Percentiles rank a stretch among this genome's conserved stretches.
These are phyloP conservation scores for Ustilago trichophora DNA, from an alignment of 1,284 basidiomycete genomes.

Conservation along the genomic window DNA sequence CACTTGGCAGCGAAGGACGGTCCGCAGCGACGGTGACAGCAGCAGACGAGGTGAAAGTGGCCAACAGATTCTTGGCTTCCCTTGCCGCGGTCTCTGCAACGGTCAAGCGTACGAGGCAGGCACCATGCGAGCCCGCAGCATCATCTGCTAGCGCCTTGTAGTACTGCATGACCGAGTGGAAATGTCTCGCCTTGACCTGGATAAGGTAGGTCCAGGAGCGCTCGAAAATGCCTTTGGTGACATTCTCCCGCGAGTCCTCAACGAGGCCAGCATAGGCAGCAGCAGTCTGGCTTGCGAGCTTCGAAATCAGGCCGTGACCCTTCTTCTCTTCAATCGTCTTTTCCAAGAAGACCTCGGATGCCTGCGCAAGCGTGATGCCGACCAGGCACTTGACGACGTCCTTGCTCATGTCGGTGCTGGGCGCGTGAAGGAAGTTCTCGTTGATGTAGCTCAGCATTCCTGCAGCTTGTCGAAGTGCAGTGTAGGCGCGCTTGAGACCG, in stretches of 20 bases:
- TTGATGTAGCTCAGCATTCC: constrained; percentile 99
- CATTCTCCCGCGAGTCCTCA: constrained; percentile 94
- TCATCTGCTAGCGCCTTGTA: constrained; percentile 83
- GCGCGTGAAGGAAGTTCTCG: constrained; percentile 98
- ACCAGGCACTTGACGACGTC: constrained; percentile 94
- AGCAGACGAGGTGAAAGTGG: constrained; percentile 79
- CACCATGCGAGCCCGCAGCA: constrained; percentile 82
- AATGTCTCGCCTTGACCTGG: constrained; percentile 90
- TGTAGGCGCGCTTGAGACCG: constrained; percentile 92
- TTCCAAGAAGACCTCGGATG: constrained; percentile 95
- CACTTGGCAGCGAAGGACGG: constrained; percentile 81
- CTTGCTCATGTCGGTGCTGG: constrained; percentile 92
- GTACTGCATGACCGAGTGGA: constrained; percentile 85
- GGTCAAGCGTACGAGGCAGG: constrained; percentile 81
- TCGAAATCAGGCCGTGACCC: constrained; percentile 76
- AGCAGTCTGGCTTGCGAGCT: constrained; percentile 85
- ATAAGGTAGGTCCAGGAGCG: constrained; percentile 89
- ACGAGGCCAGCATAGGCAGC: constrained; percentile 79
- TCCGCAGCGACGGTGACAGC: constrained; percentile 69
- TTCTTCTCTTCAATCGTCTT: constrained; percentile 75
- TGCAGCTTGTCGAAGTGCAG: constrained; percentile 89
- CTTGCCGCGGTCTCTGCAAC: constrained; percentile 84
- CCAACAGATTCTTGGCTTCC: constrained; percentile 79
- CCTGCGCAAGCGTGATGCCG: constrained; percentile 86
- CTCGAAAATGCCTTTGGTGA: constrained; percentile 93